Base-by-base conservation (phyloP, 257 asterid genomes). In the Scutellaria baicalensis region DNA sequence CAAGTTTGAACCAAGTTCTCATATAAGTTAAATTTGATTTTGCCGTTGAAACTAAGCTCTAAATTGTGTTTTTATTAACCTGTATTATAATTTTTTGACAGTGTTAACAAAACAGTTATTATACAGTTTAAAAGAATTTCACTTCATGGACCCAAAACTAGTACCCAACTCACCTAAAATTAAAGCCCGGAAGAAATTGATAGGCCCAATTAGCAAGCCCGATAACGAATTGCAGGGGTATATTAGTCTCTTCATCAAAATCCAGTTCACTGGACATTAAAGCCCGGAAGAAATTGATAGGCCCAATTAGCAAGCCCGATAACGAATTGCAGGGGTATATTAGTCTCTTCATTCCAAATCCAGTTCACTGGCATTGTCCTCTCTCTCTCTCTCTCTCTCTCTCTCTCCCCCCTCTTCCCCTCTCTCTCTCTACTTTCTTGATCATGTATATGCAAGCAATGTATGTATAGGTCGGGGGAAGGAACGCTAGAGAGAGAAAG, bases 341-440 rank as follows among this genome's bases (percentile, higher is more conserved):
- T 44, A 44, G 50, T 44, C 50, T 12, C n/a, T 44, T 44, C 50
- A 14, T 11, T 42, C 11, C 9, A 42, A 8, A 12, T 7, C 47
- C 12, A 12, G 3, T 42, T 42, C 47, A 42, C 47, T 2, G 2
- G 9, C 47, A 42, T 12, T 8, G 47, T 11, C 50, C n/a, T 2
- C n/a, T n/a, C n/a, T n/a, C n/a, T n/a, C n/a, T n/a, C n/a, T n/a
- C n/a, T n/a, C 59, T 18, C 17, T 8, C 11, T 52, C 8, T 23
- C 59, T 10, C 59, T 8, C n/a, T 2, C 14, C 13, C 2, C n/a
- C 17, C 57, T 16, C 52, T n/a, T 5, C 8, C 70, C 14, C 51
- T 42, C 69, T 6, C 69, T 18, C 67, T 43, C 9, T 12, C 3
- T 33, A 21, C 51, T 75, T 65, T 70, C 77, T 63, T 47, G 79